Evolutionary conservation across 2,329 filamentous ascomycete species (phyloP), one percentile per base, ranked within the genome.

Genomic region (Pseudocercospora eumusae): DNA sequence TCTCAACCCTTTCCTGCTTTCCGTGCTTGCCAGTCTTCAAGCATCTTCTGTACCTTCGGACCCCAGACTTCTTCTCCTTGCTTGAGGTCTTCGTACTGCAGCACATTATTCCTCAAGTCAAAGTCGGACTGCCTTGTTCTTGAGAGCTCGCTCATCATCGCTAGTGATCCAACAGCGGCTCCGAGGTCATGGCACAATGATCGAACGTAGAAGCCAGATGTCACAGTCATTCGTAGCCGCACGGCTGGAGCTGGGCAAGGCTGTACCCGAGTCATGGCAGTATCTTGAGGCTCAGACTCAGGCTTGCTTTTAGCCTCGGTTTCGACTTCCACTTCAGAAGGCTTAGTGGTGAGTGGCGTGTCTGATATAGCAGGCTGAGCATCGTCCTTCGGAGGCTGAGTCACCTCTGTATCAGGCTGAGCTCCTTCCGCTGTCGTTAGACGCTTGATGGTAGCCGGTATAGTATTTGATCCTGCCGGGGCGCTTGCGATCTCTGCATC

Each of bases 121-220:
- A 96, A 98, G 64, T 92, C 86, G 18, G 87, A 90, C 77, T 99
- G 95, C 57, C 90, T 86, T 3, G 86, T 89, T 59, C 95, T 88
- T 60, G 89, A 84, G 20, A 99, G 84, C 69, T 90, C 87, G 21
- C 90, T 86, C 93, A 99, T 98, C 67, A 95, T 82, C 33, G 85
- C 95, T 23, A 91, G 87, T 11, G 92, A 96, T 57, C 85, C 87
- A 13, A 97, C 83, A 68, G 91, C 92, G 67, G 87, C 82, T 21
- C 93, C 95, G 3, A 99, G 83, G 71, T 99, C 95, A 74, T 98
- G 92, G 70, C 92, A 93, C 69, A 99, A 86, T 61, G 90, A 96
- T 65, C 95, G 89, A 13, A 99, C 93, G 76, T 99, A 99, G 81
- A 97, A 99, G 42, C 95, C 95, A 0, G 92, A 96, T 1, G 92